phyloP scores from a whole-genome alignment of 805 yeast genomes.

The Ogataea pignaliae region DNA sequence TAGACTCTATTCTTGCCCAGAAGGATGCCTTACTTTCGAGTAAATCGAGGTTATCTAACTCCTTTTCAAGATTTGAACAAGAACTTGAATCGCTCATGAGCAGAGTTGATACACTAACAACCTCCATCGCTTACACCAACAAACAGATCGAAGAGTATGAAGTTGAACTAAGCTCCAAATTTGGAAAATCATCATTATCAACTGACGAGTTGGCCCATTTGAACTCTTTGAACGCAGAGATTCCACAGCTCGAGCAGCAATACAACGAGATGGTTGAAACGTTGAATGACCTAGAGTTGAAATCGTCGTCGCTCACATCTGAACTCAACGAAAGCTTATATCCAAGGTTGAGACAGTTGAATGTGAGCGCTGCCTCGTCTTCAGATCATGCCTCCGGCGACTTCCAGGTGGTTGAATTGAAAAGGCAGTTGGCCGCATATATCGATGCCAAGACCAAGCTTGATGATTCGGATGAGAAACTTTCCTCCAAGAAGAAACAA shows the following conservation, averaged over 20 bases:
- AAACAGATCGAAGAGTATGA: conserved; percentile 40
- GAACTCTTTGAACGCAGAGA: conserved; percentile 27
- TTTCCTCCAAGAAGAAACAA: conserved; percentile 27
- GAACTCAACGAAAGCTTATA: conserved; percentile 55
- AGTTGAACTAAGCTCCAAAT: conserved; percentile 49
- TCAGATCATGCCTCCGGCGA: conserved; percentile 6
- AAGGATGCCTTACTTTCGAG: conserved; percentile 42
- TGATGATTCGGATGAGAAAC: conserved; percentile 25
- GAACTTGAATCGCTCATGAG: conserved; percentile 33
- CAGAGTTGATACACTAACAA: conserved; percentile 32
- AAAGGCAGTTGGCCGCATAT: conserved; percentile 14
- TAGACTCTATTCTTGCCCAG: conserved; percentile 40
- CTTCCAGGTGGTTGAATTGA: conserved; percentile 12
- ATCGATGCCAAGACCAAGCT: conserved; percentile 16
- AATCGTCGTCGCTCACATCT: conserved; percentile 42
- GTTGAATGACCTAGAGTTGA: conserved; percentile 43
- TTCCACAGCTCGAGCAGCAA: conserved; percentile 36
- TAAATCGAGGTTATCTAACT: conserved; percentile 37
- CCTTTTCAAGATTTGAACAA: conserved; percentile 40
- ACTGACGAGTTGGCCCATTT: conserved; percentile 44
- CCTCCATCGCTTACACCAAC: conserved; percentile 31
- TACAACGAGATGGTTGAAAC: conserved; percentile 37
- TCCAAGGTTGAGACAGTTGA: conserved; percentile 45
- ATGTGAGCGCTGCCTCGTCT: conserved; percentile 3
- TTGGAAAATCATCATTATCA: conserved; percentile 45